Base-by-base conservation (phyloP, 2,329 filamentous ascomycete genomes). In the Chaetomium sp. region DNA sequence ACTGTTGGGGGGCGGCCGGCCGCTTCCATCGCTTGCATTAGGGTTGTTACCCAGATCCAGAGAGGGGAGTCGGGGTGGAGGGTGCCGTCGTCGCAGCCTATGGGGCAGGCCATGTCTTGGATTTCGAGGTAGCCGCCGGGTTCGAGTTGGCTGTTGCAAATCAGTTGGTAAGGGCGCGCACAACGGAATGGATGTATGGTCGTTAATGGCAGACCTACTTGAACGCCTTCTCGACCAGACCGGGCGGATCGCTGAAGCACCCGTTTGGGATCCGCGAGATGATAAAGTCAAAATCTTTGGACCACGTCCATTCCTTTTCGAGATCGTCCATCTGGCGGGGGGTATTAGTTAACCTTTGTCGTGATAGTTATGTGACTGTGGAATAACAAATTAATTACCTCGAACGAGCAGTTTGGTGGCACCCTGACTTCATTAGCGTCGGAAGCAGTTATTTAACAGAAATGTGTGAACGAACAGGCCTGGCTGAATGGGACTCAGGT, bases 101-200 rank as follows among this genome's bases (percentile, higher is more conserved):
- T 35, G 4, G 56, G 54, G 7, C 52, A 43, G 33, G 49, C 49
- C 51, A 61, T 49, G 44, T 62, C 61, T n/a, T 62, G 59, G 1
- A 49, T 44, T 46, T 62, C 61, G 48, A 62, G 49, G 49, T 62
- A 62, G 36, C 61, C 61, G 45, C 61, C 61, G 11, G 61, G 61
- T 19, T 59, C 61, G 8, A 61, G 53, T 27, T 55, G 52, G 41
- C 54, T 59, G 27, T n/a, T n/a, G n/a, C n/a, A n/a, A n/a, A n/a
- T n/a, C n/a, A n/a, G n/a, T n/a, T n/a, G n/a, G n/a, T n/a, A n/a
- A n/a, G n/a, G n/a, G n/a, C n/a, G n/a, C n/a, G n/a, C n/a, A n/a
- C n/a, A n/a, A n/a, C n/a, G n/a, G n/a, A n/a, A n/a, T n/a, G n/a
- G n/a, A n/a, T n/a, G n/a, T n/a, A n/a, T n/a, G n/a, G n/a, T n/a